phyloP scores from a whole-genome alignment of 768 basidiomycete genomes.

The Mycena rebaudengoi region DNA sequence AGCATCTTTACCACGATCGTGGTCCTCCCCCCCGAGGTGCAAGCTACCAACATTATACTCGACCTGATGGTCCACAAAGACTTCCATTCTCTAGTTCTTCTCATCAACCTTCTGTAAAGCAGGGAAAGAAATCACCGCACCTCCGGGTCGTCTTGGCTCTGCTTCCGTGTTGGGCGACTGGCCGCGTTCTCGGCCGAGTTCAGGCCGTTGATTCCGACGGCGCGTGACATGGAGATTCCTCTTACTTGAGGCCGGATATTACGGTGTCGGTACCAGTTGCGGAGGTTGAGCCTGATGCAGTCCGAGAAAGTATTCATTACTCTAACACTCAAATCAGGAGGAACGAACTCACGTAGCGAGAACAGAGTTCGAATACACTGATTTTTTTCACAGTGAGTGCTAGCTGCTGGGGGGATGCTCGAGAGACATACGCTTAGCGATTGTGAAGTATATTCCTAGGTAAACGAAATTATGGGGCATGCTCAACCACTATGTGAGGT shows the following conservation, averaged over 20 bases:
- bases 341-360: constrained; percentile 16
- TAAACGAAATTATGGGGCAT: constrained; percentile 19
- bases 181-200: too few relatives aligned
- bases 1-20: too few relatives aligned
- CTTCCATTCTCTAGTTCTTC: constrained; percentile 13
- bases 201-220: too few relatives aligned
- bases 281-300: constrained; percentile 13
- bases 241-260: constrained; percentile 5
- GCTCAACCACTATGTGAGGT: neutral
- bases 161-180: too few relatives aligned
- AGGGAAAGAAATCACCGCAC: neutral
- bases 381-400: neutral
- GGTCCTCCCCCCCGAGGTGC: too few relatives aligned
- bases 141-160: neutral
- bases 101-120: neutral
- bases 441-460: constrained; percentile 19
- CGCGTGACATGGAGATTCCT: constrained; percentile 11
- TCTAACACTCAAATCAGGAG: neutral
- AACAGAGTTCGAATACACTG: constrained; percentile 17
- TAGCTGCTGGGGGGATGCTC: neutral
- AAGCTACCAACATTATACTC: constrained; percentile 16
- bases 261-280: constrained; percentile 22
- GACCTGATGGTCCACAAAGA: constrained; percentile 22
- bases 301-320: neutral
- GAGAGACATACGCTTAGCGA: constrained; percentile 6